These are phyloP conservation scores for Dissophora ornata DNA, from an alignment of 192 early-diverging fungal species.

Conservation along the genomic window DNA sequence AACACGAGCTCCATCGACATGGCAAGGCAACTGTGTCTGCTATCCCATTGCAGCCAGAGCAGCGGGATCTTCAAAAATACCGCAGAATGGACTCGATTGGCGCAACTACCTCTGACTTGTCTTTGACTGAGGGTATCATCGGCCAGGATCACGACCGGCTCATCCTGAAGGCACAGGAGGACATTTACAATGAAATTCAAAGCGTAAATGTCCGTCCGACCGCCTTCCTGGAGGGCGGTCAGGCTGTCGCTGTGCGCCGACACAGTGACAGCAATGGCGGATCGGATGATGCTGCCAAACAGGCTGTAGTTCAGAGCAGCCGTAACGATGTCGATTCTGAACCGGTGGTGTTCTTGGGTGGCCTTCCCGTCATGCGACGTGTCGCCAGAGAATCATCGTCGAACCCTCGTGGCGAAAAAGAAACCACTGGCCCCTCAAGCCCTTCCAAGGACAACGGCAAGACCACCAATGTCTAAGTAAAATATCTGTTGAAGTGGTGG, in stretches of 20 bases:
- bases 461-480: conserved; percentile 17
- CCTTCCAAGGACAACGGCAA: conserved; percentile 3
- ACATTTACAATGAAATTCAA: conserved; percentile 10
- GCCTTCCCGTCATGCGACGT: conserved; percentile 63
- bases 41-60: not conserved
- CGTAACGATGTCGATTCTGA: conserved; percentile 51
- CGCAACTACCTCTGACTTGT: no score
- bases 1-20: not conserved
- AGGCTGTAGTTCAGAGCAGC: conserved; percentile 55
- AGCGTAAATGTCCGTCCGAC: conserved; percentile 1
- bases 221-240: conserved; percentile 8
- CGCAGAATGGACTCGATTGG: not conserved
- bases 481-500: not conserved
- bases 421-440: not conserved
- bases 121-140: no score
- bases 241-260: conserved; percentile 19
- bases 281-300: conserved; percentile 22
- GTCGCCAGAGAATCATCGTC: conserved; percentile 13
- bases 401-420: conserved; percentile 30
- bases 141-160: conserved; percentile 17
- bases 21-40: not conserved
- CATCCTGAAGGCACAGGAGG: not conserved
- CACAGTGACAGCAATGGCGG: conserved; percentile 11
- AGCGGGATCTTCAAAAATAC: not conserved
- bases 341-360: conserved; percentile 48